Evolutionary conservation across 1,284 basidiomycete species (phyloP), one percentile per base, ranked within the genome.

Genomic region (Melampsora occidentalis): DNA sequence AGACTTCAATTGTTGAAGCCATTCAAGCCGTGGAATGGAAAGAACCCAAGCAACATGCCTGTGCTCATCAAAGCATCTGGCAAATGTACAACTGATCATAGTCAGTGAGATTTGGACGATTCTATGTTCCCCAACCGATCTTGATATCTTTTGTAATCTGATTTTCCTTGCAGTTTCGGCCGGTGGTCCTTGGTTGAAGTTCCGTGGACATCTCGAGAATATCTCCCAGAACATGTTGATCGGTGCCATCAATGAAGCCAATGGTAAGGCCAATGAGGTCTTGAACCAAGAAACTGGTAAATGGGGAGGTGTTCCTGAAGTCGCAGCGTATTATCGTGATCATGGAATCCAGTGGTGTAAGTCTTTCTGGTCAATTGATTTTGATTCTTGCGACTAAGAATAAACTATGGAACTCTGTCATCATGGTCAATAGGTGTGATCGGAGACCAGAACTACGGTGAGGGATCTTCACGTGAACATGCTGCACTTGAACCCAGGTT

Each of bases 151-250:
- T 5, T 42, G 20, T 22, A n/a, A 61, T 70, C 39, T 65, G 39
- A 46, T 49, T 31, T 48, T 63, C 33, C n/a, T 31, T 61, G 2
- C 28, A 82, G 83, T 97, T 84, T 92, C 90, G 78, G 93, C 94
- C 84, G 96, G 94, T 87, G 96, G 96, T 77, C 96, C 96, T 63
- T 99, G 96, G 96, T 89, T 98, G 86, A 97, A 97, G 86, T 98
- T 95, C 88, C 93, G 96, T 87, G 96, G 96, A 80, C 96, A 98
- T 85, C 90, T 99, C 82, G 89, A 97, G 85, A 98, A 99, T 89
- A 99, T 98, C 84, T 97, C 94, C 49, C 92, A 97, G 85, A 98
- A 98, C 87, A 96, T 93, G 86, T 85, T 97, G 84, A 98, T 98
- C 80, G 94, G 94, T 83, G 95, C 94, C 76, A 95, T 98, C 87